Evolutionary conservation across 2,329 filamentous ascomycete species (phyloP), one percentile per base, ranked within the genome.

Genomic region (Penicillium sp.): DNA sequence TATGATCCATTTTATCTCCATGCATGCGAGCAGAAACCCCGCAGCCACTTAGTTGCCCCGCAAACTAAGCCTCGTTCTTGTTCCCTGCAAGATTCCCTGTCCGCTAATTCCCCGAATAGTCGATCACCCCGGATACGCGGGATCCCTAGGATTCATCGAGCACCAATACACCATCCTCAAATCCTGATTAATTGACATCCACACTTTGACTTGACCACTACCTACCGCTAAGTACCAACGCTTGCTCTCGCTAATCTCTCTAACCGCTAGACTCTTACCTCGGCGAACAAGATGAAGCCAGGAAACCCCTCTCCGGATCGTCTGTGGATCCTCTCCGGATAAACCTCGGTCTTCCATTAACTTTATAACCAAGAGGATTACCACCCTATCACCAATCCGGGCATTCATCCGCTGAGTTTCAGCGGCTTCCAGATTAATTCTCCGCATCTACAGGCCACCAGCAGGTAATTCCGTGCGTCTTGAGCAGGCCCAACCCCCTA

Each of bases 271-370:
- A 15, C 7, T 10, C 9, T 3, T 58, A 50, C 24, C 33, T 50
- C n/a, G 33, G 33, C 10, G 45, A 22, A 7, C 17, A 15, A 35
- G 10, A 28, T 33, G 30, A 30, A 17, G n/a, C 40, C 49, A 50
- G 17, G 5, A 19, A 50, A 19, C 47, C 30, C 30, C 44, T 3
- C 26, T 26, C 26, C 26, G 26, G 26, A 26, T 26, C 26, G 4
- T 47, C 50, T 22, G 40, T 56, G 62, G 62, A 26, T 26, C 26
- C 28, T 47, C 50, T 22, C 45, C 59, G 62, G 62, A 30, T 54
- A 64, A 64, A 57, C 56, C 53, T 62, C 62, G 62, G 62, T 35
- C 26, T 42, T 19, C 22, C 22, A 40, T 28, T 53, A 40, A 37
- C 22, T 38, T 26, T 28, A 53, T 28, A 8, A 19, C 44, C 42